Percentiles rank a stretch among this genome's conserved stretches.
phyloP scores from a whole-genome alignment of 2,329 filamentous ascomycete species.

The Beauveria sp. region DNA sequence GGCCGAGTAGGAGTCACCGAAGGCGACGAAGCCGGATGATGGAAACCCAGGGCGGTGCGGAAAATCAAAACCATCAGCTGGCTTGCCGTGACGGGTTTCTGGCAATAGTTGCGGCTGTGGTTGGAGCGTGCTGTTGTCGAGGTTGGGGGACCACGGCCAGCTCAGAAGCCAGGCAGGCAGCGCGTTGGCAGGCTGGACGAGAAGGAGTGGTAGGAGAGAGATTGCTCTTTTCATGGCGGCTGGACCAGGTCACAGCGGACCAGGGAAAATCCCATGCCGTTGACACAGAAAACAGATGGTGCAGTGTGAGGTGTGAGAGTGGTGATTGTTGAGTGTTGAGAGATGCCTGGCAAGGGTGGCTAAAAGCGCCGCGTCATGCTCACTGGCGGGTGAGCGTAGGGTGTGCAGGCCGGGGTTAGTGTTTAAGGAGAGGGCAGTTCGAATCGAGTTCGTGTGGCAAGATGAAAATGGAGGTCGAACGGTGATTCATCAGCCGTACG shows the following conservation, averaged over 20 bases:
- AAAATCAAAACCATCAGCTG: conserved; percentile 7
- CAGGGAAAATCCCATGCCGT: background rate
- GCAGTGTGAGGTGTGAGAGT: background rate
- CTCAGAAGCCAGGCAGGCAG: conserved; percentile 5
- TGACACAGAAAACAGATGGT: background rate
- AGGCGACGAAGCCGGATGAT: conserved; percentile 30
- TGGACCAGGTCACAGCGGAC: background rate
- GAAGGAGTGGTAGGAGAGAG: background rate
- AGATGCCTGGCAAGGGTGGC: background rate
- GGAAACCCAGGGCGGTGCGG: conserved; percentile 12
- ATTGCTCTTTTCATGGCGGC: background rate
- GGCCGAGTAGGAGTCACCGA: conserved; percentile 41
- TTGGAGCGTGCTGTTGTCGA: background rate
- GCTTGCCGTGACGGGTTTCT: background rate
- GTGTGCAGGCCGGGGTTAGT: background rate
- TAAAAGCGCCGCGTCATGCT: background rate
- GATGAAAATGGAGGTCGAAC: background rate
- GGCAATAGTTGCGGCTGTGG: background rate
- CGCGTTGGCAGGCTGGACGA: background rate
- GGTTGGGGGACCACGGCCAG: conserved; percentile 2
- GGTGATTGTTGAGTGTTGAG: background rate
- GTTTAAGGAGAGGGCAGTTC: background rate
- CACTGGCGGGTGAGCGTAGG: background rate
- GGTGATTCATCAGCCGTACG: background rate
- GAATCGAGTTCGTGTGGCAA: background rate